These are phyloP conservation scores for Lentinula sp. DNA, from an alignment of 768 basidiomycete genomes.

Conservation along the genomic window DNA sequence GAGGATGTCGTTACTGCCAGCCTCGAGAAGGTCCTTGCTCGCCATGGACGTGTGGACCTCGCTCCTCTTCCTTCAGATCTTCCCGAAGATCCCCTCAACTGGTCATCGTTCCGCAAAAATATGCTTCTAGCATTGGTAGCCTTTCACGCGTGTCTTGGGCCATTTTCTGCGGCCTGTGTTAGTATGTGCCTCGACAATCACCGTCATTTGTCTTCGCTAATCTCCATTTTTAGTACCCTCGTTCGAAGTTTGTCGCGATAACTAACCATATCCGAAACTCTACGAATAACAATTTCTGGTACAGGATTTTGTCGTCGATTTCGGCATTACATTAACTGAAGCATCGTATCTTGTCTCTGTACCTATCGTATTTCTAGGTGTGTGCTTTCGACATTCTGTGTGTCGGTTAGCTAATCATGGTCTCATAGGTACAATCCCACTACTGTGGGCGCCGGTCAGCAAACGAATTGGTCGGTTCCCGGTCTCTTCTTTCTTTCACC, in stretches of 20 bases:
- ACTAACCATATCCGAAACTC: not conserved
- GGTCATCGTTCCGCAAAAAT: slow-evolving; percentile 1
- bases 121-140: not conserved
- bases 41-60: slow-evolving; percentile 1
- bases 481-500: not conserved
- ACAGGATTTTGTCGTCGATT: not conserved
- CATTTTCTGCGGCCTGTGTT: not conserved
- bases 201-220: not conserved
- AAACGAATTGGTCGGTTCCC: not conserved
- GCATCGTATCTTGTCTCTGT: not conserved
- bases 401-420: not conserved
- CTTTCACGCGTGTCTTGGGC: not conserved
- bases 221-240: not conserved
- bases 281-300: not conserved
- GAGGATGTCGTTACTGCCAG: not conserved
- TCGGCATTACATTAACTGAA: not conserved
- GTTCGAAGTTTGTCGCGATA: not conserved
- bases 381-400: no score
- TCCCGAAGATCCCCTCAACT: not conserved
- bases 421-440: not conserved
- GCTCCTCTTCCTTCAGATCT: not conserved
- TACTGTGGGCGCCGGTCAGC: slow-evolving; percentile 2
- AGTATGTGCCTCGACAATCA: not conserved
- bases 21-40: not conserved
- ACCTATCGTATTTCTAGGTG: not conserved